Percentiles rank a stretch among this genome's conserved stretches.
Evolutionary conservation across 495 filamentous ascomycete species (phyloP).

Genomic region (Terfezia claveryi): DNA sequence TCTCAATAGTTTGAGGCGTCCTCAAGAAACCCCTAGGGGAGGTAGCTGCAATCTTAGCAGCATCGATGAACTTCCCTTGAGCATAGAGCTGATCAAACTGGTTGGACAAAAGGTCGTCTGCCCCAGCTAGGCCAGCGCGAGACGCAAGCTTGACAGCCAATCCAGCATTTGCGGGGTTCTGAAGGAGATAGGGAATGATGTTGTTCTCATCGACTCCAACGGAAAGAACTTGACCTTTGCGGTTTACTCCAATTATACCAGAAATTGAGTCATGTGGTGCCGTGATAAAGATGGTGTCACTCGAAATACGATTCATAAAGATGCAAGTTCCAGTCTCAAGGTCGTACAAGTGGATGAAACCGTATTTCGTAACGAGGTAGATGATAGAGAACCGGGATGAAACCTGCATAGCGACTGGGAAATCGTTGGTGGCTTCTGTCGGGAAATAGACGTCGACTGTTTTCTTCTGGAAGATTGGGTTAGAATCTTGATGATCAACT

Average conservation of each 20-base stretch:
- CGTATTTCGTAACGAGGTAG: slow-evolving; percentile 95
- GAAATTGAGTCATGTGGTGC: slow-evolving; percentile 60
- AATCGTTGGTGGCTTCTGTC: slow-evolving; percentile 79
- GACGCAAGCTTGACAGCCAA: slow-evolving; percentile 92
- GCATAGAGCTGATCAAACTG: slow-evolving; percentile 73
- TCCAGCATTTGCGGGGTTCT: slow-evolving; percentile 77
- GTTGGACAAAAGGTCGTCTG: slow-evolving; percentile 79
- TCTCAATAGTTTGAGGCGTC: slow-evolving; percentile 78
- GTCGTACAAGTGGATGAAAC: slow-evolving; percentile 97
- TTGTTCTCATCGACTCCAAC: slow-evolving; percentile 80
- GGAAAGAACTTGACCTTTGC: slow-evolving; percentile 87
- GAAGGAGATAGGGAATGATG: slow-evolving; percentile 79
- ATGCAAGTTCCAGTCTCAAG: slow-evolving; percentile 91
- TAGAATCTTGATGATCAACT: slow-evolving; percentile 75
- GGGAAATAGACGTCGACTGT: slow-evolving; percentile 96
- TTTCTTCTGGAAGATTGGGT: slow-evolving; percentile 78
- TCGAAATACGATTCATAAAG: slow-evolving; percentile 99
- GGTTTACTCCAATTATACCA: slow-evolving; percentile 86
- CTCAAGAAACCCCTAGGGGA: slow-evolving; percentile 89
- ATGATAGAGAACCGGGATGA: slow-evolving; percentile 88
- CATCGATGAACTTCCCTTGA: slow-evolving; percentile 57
- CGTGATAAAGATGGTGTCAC: slow-evolving; percentile 95
- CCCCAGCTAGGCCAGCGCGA: slow-evolving; percentile 75
- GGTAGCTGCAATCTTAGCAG: slow-evolving; percentile 87
- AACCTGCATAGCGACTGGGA: slow-evolving; percentile 95